Evolutionary conservation across 306 rosid species (phyloP).

Genomic region (Cucurbita maxima): DNA sequence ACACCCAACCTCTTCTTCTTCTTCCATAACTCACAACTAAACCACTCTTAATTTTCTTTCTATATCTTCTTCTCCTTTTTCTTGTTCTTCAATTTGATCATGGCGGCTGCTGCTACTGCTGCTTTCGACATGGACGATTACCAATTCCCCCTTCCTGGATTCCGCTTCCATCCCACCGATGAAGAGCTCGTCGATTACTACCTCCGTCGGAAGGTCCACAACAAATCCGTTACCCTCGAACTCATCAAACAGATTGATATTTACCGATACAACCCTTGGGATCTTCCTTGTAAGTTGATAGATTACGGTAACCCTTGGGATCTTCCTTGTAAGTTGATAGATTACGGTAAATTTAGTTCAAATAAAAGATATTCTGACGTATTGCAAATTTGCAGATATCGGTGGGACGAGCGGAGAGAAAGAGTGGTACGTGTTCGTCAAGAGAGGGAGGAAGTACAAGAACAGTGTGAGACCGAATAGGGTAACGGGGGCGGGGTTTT

Average conservation of each 20-base stretch:
- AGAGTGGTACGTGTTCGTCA: conserved; percentile 24
- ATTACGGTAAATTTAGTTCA: neutral
- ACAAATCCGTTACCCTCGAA: conserved; percentile 39
- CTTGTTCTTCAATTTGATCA: neutral
- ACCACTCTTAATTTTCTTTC: neutral
- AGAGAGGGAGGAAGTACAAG: conserved; percentile 25
- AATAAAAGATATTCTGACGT: neutral
- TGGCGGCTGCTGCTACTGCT: neutral
- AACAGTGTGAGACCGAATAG: conserved; percentile 27
- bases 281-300: conserved; percentile 64
- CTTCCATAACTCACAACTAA: neutral
- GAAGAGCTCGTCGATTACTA: conserved; percentile 80
- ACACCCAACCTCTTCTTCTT: neutral
- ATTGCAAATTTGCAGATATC: conserved; percentile 4
- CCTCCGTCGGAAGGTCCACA: conserved; percentile 62
- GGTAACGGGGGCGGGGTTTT: conserved; percentile 22
- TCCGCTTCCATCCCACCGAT: conserved; percentile 87
- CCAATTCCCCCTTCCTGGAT: conserved; percentile 56
- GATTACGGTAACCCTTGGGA: neutral
- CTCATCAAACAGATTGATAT: conserved; percentile 83
- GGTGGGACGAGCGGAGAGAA: conserved; percentile 16
- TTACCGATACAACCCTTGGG: conserved; percentile 28
- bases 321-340: conserved; percentile 59
- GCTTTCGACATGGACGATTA: neutral
- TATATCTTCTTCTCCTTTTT: neutral